Conservation (phyloP, 2,329 filamentous ascomycete species). For the Penicillium psychrosexuale region DNA sequence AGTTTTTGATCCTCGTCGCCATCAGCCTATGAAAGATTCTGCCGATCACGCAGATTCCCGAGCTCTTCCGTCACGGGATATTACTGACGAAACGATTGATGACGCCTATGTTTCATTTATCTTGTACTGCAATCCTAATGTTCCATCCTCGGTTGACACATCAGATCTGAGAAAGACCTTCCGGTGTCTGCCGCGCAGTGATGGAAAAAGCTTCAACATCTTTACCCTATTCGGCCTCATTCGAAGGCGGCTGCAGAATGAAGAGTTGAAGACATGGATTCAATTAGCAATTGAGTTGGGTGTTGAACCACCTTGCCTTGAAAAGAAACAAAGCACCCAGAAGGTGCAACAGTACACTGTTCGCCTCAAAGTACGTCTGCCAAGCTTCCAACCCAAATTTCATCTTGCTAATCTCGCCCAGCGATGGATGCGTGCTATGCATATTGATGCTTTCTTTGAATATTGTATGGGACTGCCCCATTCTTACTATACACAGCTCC, state of each 20-base stretch:
- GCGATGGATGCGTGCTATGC: slow-evolving; percentile 97
- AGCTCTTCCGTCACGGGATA: slow-evolving; percentile 62
- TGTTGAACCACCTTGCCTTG: slow-evolving; percentile 75
- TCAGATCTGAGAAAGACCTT: slow-evolving; percentile 71
- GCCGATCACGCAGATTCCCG: slow-evolving; percentile 47
- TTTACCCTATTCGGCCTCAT: slow-evolving; percentile 76
- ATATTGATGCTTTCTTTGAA: slow-evolving; percentile 91
- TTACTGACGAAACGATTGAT: slow-evolving; percentile 70
- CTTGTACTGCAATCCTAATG: slow-evolving; percentile 83
- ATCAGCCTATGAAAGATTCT: slow-evolving; percentile 29
- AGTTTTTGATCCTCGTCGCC: slow-evolving; percentile 32
- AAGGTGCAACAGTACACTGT: slow-evolving; percentile 96
- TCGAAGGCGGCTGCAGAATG: slow-evolving; percentile 65
- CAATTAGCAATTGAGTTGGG: slow-evolving; percentile 83
- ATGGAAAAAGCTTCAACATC: slow-evolving; percentile 79
- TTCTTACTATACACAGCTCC: slow-evolving; percentile 75
- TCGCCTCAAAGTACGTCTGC: slow-evolving; percentile 68
- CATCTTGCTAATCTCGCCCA: slow-evolving; percentile 34
- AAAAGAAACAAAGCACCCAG: slow-evolving; percentile 84
- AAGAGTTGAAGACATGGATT: slow-evolving; percentile 90
- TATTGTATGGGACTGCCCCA: slow-evolving; percentile 77
- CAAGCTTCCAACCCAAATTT: not conserved
- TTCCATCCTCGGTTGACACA: slow-evolving; percentile 68
- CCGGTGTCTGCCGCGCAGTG: slow-evolving; percentile 75
- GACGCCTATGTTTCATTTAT: slow-evolving; percentile 82